Evolutionary conservation across 1,284 basidiomycete genomes (phyloP).

Genomic region (Ustilago tritici): DNA sequence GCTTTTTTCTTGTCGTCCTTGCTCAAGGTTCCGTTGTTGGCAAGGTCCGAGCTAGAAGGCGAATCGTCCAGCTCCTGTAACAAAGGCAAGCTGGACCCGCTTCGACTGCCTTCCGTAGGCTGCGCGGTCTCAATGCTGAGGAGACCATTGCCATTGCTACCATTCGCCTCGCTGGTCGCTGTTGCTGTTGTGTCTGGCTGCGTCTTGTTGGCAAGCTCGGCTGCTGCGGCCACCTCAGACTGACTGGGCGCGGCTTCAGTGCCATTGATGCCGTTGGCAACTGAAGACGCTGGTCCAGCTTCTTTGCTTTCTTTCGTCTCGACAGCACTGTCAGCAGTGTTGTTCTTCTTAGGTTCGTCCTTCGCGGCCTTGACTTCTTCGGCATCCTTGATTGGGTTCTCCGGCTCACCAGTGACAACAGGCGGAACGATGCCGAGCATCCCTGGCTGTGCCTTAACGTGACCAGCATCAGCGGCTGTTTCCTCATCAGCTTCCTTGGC

Average conservation of each 20-base stretch:
- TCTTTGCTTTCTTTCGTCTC: conserved; percentile 5
- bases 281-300: not conserved
- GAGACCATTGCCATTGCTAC: conserved; percentile 1
- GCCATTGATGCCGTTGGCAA: not conserved
- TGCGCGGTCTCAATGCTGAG: conserved; percentile 16
- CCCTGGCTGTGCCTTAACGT: conserved; percentile 23
- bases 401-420: conserved; percentile 36
- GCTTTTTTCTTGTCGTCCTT: conserved; percentile 47
- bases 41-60: conserved; percentile 40
- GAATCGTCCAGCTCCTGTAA: conserved; percentile 36
- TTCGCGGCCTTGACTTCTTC: not conserved
- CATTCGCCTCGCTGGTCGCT: not conserved
- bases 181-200: conserved; percentile 13
- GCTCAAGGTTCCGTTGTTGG: conserved; percentile 35
- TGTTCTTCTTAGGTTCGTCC: not conserved
- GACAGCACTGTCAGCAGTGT: not conserved
- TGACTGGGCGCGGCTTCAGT: conserved; percentile 13
- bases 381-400: conserved; percentile 32
- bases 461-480: not conserved
- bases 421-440: conserved; percentile 54
- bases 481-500: conserved; percentile 6
- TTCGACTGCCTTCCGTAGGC: conserved; percentile 4
- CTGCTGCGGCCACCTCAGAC: conserved; percentile 21
- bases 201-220: conserved; percentile 20
- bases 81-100: conserved; percentile 33